Conservation (phyloP, 2,329 filamentous ascomycete genomes). For the Aschersonia sp. region DNA sequence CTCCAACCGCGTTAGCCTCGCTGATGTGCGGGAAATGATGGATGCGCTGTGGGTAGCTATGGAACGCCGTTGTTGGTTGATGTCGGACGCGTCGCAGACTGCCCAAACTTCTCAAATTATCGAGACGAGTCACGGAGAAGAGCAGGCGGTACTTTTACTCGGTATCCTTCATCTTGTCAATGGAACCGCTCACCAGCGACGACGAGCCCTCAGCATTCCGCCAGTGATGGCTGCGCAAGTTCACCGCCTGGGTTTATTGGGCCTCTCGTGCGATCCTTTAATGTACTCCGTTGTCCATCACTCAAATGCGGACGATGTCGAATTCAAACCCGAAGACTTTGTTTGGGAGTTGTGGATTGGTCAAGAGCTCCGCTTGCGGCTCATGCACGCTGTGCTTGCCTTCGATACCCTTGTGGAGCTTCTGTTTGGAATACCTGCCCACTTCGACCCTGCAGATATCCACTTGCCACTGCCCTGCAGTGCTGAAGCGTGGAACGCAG, state of each 20-base stretch:
- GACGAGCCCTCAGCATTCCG: constrained; percentile 45
- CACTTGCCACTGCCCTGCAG: constrained; percentile 55
- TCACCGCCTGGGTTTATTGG: constrained; percentile 29
- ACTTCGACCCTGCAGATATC: constrained; percentile 50
- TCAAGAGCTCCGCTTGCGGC: constrained; percentile 52
- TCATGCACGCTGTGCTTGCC: constrained; percentile 51
- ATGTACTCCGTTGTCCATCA: too few relatives aligned
- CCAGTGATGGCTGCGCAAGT: constrained; percentile 40
- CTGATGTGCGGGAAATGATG: constrained; percentile 54
- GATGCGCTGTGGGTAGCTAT: constrained; percentile 45
- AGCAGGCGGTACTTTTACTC: constrained; percentile 51
- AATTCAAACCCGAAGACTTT: not conserved
- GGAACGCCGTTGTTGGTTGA: constrained; percentile 36
- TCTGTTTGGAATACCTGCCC: constrained; percentile 54
- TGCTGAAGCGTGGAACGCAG: constrained; percentile 61
- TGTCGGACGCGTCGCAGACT: constrained; percentile 15
- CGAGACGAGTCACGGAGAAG: constrained; percentile 41
- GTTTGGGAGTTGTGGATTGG: constrained; percentile 55
- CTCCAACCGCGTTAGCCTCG: constrained; percentile 44
- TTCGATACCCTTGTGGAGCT: constrained; percentile 50
- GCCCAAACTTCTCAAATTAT: constrained; percentile 12
- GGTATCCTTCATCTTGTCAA: constrained; percentile 49
- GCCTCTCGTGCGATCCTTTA: too few relatives aligned
- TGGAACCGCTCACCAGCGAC: constrained; percentile 49
- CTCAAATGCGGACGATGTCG: too few relatives aligned